A percentile compares a stretch with the other conserved stretches of the same genome.
phyloP scores from a whole-genome alignment of 352 stramenopile genomes.

The Saprolegnia parasitica region DNA sequence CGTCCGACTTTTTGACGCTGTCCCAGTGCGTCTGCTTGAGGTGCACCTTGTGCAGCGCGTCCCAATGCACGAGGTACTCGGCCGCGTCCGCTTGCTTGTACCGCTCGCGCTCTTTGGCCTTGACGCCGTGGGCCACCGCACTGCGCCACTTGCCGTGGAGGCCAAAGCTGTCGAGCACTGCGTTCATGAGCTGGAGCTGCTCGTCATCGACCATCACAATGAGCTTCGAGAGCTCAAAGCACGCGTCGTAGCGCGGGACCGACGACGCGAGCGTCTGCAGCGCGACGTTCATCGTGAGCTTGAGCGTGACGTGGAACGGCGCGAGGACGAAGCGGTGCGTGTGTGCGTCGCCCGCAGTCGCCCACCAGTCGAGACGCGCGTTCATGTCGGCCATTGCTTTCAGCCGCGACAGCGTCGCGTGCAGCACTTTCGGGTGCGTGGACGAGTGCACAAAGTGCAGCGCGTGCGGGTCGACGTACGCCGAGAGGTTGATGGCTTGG shows the following conservation, averaged over 20 bases:
- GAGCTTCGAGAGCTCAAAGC: constrained; percentile 77
- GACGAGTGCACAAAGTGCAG: constrained; percentile 84
- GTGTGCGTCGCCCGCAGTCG: constrained; percentile 57
- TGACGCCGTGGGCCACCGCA: constrained; percentile 65
- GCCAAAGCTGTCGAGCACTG: constrained; percentile 67
- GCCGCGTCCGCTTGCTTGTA: constrained; percentile 43
- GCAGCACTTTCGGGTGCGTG: constrained; percentile 68
- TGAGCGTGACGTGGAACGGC: constrained; percentile 75
- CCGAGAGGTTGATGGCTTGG: constrained; percentile 78
- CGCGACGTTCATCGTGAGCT: constrained; percentile 86
- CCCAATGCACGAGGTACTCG: constrained; percentile 72
- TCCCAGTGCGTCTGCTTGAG: constrained; percentile 68
- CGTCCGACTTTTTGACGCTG: constrained; percentile 50
- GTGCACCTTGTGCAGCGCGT: constrained; percentile 39
- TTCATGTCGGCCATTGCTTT: constrained; percentile 74
- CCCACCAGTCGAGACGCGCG: constrained; percentile 62
- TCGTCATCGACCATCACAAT: constrained; percentile 75
- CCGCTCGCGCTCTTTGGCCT: constrained; percentile 46
- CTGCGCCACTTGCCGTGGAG: constrained; percentile 69
- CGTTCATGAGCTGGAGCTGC: constrained; percentile 70
- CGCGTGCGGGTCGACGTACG: constrained; percentile 79
- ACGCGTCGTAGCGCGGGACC: constrained; percentile 58
- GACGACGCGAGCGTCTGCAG: constrained; percentile 54
- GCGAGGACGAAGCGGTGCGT: constrained; percentile 77
- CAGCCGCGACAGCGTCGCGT: constrained; percentile 66